Base-by-base conservation (phyloP, 2,329 filamentous ascomycete genomes). In the Rutstroemia sp. region DNA sequence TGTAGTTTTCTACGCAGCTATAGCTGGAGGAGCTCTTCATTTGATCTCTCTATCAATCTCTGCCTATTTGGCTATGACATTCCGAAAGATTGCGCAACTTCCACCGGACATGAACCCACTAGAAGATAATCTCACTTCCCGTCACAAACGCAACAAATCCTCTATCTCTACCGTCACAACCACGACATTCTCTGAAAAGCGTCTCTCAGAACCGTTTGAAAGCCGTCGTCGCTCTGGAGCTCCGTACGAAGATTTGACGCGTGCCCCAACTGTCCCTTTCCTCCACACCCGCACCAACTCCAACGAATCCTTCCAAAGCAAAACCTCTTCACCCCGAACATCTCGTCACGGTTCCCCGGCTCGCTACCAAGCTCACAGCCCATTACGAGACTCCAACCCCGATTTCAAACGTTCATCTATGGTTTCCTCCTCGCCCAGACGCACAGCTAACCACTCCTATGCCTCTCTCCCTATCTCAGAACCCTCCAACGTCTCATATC, bases 51-150 rank as follows among this genome's bases (percentile, higher is more conserved):
- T 94, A 1, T 71, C 76, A 17, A 75, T 95, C 38, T 89, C 89
- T 5, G 69, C 89, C 34, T 96, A 87, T 73, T 77, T 97, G 25
- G 83, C 84, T 16, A 69, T 88, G 52, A 81, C 87, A 63, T 97
- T 96, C 81, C 82, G 86, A 42, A 87, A 88, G 67, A 96, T 97
- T 65, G 78, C 84, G 5, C 76, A 79, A 19, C 79, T 96, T 69
- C 92, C 92, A 5, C 92, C 92, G 0, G 92, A 97, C 67, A 90
- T 96, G 88, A 97, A 97, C 69, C 92, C 92, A 1, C 78, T 97
- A 14, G 92, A 96, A 69, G 83, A 88, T 62, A 86, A 92, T 65
- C 75, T 95, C 57, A 96, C 91, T 1, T 84, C 89, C 10, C 82
- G 86, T 23, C 90, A 95, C 73, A 92, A 91, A 76, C 83, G 87